These are phyloP conservation scores for Botrytis pseudocinerea DNA, from an alignment of 2,329 filamentous ascomycete genomes.

Conservation along the genomic window DNA sequence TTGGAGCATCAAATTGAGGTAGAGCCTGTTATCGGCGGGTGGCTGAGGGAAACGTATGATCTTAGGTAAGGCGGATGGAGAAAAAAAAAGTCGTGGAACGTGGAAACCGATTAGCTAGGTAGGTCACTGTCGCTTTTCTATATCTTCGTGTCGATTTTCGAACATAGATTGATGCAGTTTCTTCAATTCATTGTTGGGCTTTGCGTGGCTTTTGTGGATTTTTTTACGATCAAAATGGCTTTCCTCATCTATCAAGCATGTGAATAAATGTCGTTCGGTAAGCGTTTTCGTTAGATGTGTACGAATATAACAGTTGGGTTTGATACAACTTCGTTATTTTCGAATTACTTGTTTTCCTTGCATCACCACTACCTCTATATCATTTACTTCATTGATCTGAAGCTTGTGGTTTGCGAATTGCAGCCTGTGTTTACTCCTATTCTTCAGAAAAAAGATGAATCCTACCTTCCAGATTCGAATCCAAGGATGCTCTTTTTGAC, in stretches of 20 bases:
- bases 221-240: background rate
- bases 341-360: background rate
- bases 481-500: background rate
- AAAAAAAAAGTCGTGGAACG: slow-evolving; percentile 9
- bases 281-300: background rate
- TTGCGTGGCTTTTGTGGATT: background rate
- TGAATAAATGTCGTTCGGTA: background rate
- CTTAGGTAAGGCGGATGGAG: slow-evolving; percentile 8
- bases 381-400: background rate
- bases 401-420: background rate
- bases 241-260: background rate
- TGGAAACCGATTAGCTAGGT: background rate
- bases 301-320: background rate
- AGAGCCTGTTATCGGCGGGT: slow-evolving; percentile 5
- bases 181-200: background rate
- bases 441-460: background rate
- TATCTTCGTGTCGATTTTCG: background rate
- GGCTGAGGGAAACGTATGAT: slow-evolving; percentile 12
- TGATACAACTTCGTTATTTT: background rate
- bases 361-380: background rate
- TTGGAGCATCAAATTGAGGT: background rate
- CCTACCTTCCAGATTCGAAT: background rate
- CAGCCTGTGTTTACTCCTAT: background rate
- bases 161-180: background rate
- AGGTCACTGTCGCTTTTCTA: background rate